Conservation (phyloP, 345 rosid species). For the Citrus inodora region DNA sequence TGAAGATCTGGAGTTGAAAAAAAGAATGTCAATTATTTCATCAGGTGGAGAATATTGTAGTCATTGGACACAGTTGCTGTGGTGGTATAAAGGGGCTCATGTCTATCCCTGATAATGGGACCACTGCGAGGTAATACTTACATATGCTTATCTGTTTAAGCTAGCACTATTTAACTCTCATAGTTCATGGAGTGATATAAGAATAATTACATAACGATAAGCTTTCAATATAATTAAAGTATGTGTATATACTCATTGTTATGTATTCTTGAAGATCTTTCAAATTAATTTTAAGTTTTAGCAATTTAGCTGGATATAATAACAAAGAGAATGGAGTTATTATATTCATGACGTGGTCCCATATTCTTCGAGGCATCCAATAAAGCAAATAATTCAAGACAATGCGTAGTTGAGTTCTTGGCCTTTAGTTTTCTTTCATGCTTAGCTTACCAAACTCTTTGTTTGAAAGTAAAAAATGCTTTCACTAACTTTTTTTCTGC, state of each 20-base stretch:
- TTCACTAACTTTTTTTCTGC: neutral
- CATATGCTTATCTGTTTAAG: neutral
- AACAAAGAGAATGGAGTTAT: neutral
- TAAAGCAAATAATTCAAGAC: neutral
- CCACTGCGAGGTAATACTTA: slow-evolving; percentile 40
- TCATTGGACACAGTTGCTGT: slow-evolving; percentile 94
- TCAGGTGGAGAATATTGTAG: slow-evolving; percentile 85
- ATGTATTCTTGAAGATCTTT: neutral
- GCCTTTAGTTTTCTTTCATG: neutral
- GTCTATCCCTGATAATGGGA: slow-evolving; percentile 63
- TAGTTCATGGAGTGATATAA: too few relatives aligned
- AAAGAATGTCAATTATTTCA: neutral
- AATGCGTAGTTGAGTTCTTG: neutral
- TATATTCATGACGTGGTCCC: slow-evolving; percentile 7
- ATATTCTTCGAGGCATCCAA: slow-evolving; percentile 27
- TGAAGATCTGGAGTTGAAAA: slow-evolving; percentile 2
- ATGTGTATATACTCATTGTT: neutral
- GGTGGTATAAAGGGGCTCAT: slow-evolving; percentile 98
- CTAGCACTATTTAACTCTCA: neutral
- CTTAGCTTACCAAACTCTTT: neutral
- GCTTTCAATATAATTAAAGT: neutral
- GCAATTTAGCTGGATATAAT: neutral
- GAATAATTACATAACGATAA: neutral
- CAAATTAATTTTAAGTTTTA: neutral
- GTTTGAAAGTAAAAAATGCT: neutral